A percentile compares a stretch with the other conserved stretches of the same genome.
Evolutionary conservation across 2,329 filamentous ascomycete species (phyloP).

Genomic region (Hypocreales sp.): DNA sequence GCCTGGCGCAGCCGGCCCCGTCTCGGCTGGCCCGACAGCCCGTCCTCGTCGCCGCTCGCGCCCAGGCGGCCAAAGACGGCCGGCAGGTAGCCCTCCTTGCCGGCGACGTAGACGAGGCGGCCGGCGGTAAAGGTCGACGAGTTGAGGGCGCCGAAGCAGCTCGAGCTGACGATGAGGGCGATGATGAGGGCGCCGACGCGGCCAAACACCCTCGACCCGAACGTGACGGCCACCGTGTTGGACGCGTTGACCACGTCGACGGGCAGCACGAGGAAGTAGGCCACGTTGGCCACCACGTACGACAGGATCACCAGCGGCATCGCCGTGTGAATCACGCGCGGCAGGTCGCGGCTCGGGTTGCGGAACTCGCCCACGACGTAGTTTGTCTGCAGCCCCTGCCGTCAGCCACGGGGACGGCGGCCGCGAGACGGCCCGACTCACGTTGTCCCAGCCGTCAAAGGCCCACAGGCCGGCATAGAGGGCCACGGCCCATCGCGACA

Average conservation of each 20-base stretch:
- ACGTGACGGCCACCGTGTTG: slow-evolving; percentile 93
- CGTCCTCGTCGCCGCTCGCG: slow-evolving; percentile 31
- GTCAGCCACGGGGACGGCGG: slow-evolving; percentile 1
- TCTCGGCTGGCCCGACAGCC: slow-evolving; percentile 27
- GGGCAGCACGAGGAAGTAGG: slow-evolving; percentile 90
- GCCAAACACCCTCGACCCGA: slow-evolving; percentile 82
- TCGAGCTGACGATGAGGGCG: slow-evolving; percentile 77
- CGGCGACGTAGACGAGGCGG: slow-evolving; percentile 82
- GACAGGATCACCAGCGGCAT: slow-evolving; percentile 86
- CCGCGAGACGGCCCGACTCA: slow-evolving; percentile 28
- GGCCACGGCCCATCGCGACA: slow-evolving; percentile 82
- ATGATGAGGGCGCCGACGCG: slow-evolving; percentile 67
- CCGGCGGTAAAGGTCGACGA: slow-evolving; percentile 88
- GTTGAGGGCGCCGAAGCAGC: slow-evolving; percentile 89
- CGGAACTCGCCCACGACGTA: slow-evolving; percentile 97
- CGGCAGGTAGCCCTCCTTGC: slow-evolving; percentile 89
- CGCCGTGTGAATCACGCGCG: slow-evolving; percentile 87
- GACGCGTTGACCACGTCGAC: slow-evolving; percentile 63
- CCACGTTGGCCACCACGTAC: slow-evolving; percentile 81
- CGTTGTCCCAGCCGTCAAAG: slow-evolving; percentile 98
- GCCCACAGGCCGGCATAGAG: slow-evolving; percentile 95
- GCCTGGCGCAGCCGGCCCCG: slow-evolving; percentile 42
- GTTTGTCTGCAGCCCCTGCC: slow-evolving; percentile 51
- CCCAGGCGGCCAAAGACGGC: slow-evolving; percentile 72
- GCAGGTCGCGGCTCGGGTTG: slow-evolving; percentile 77